Conservation (phyloP, 2,329 filamentous ascomycete species). For the Fusarium sp. region DNA sequence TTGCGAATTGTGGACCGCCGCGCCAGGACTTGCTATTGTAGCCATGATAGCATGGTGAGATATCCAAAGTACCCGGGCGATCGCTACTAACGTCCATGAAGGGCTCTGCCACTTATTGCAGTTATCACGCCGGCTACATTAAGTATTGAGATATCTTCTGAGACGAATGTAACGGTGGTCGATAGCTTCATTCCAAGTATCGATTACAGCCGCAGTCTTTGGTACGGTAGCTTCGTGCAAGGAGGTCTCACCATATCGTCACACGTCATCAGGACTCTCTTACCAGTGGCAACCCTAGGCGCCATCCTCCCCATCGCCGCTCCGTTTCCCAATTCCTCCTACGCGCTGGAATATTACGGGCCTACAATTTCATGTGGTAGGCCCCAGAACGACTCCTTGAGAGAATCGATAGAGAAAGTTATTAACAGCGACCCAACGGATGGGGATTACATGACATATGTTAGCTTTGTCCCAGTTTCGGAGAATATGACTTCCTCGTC, state of each 20-base stretch:
- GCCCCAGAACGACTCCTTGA: no score
- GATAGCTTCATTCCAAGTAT: neutral
- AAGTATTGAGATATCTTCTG: accelerated
- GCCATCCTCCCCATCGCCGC: neutral
- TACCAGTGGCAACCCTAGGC: neutral
- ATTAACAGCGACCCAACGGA: no score
- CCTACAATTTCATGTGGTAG: no score
- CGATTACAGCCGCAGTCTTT: neutral
- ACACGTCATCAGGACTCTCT: neutral
- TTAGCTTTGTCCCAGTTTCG: no score
- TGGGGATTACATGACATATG: no score
- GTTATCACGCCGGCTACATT: conserved; percentile 9
- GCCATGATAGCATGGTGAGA: conserved; percentile 11
- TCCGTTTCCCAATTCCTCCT: conserved; percentile 16
- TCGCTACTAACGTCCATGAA: no score
- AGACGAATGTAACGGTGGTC: neutral
- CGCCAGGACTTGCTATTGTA: neutral
- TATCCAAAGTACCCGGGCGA: no score
- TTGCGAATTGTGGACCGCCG: conserved; percentile 6
- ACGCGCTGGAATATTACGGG: no score
- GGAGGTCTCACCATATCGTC: no score
- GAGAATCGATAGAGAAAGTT: no score
- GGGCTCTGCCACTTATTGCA: conserved; percentile 1
- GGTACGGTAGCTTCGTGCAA: neutral
- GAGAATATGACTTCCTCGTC: no score